These are phyloP conservation scores for Podaxis sp. DNA, from an alignment of 768 basidiomycete genomes.

Conservation along the genomic window DNA sequence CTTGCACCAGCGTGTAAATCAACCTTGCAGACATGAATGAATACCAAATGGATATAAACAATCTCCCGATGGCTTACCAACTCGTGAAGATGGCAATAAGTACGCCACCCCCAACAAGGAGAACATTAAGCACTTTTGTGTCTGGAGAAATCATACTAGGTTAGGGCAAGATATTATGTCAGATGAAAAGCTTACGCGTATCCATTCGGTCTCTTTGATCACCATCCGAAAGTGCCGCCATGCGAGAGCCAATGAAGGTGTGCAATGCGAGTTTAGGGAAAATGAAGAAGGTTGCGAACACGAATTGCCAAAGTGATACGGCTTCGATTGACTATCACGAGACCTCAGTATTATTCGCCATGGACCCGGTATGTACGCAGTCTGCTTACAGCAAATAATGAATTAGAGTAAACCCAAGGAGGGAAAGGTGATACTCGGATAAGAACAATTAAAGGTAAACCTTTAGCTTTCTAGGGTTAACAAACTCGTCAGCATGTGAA, in stretches of 20 bases:
- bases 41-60: slow-evolving; percentile 6
- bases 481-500: slow-evolving; percentile 1
- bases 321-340: slow-evolving; percentile 59
- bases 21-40: slow-evolving; percentile 37
- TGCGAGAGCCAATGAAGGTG: slow-evolving; percentile 74
- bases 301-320: slow-evolving; percentile 73
- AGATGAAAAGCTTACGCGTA: slow-evolving; percentile 41
- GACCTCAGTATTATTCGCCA: background rate
- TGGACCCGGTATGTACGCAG: slow-evolving; percentile 11
- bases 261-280: slow-evolving; percentile 71
- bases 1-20: slow-evolving; percentile 61
- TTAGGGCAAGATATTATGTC: background rate
- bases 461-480: slow-evolving; percentile 54
- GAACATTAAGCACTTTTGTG: slow-evolving; percentile 61
- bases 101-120: slow-evolving; percentile 57
- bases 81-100: slow-evolving; percentile 55
- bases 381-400: slow-evolving; percentile 63
- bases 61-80: slow-evolving; percentile 43
- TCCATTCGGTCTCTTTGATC: slow-evolving; percentile 74
- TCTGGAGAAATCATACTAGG: slow-evolving; percentile 28
- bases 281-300: slow-evolving; percentile 64
- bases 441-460: slow-evolving; percentile 76
- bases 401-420: slow-evolving; percentile 85
- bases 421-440: slow-evolving; percentile 81
- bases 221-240: slow-evolving; percentile 73